These are phyloP conservation scores for Ophiostoma australiae DNA, from an alignment of 2,329 filamentous ascomycete genomes.

Conservation along the genomic window DNA sequence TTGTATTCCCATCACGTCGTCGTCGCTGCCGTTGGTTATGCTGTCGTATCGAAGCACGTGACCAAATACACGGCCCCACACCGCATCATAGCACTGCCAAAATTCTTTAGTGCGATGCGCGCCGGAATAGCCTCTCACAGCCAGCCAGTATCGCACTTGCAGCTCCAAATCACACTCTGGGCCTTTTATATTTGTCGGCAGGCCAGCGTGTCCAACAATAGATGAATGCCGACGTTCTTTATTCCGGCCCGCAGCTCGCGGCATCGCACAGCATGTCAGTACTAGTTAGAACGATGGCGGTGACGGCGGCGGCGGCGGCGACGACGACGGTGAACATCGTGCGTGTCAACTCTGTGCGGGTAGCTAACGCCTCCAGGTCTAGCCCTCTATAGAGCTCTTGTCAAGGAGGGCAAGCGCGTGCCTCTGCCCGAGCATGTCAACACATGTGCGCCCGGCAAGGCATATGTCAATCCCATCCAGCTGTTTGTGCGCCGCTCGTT, in stretches of 20 bases:
- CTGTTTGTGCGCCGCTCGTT: conserved; percentile 60
- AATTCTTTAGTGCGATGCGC: background rate
- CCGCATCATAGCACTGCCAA: background rate
- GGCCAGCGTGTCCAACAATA: conserved; percentile 17
- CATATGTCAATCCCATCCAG: conserved; percentile 44
- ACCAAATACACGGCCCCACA: background rate
- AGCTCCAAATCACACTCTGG: background rate
- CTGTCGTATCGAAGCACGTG: background rate
- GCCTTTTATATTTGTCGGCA: background rate
- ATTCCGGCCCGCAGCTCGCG: conserved; percentile 48
- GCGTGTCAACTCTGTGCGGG: background rate
- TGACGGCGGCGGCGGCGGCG: background rate
- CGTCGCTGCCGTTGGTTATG: background rate
- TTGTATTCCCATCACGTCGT: background rate
- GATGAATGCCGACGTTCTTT: conserved; percentile 40
- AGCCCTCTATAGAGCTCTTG: conserved; percentile 66
- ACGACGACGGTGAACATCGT: too few relatives aligned
- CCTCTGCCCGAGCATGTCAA: conserved; percentile 47
- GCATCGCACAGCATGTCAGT: conserved; percentile 49
- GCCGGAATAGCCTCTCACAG: background rate
- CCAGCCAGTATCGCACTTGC: background rate
- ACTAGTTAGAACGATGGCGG: background rate
- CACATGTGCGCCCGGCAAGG: conserved; percentile 29
- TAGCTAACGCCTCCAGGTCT: conserved; percentile 45
- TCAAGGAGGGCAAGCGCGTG: conserved; percentile 52